phyloP scores from a whole-genome alignment of 2,329 filamentous ascomycete species.

The Aureobasidium sp. region DNA sequence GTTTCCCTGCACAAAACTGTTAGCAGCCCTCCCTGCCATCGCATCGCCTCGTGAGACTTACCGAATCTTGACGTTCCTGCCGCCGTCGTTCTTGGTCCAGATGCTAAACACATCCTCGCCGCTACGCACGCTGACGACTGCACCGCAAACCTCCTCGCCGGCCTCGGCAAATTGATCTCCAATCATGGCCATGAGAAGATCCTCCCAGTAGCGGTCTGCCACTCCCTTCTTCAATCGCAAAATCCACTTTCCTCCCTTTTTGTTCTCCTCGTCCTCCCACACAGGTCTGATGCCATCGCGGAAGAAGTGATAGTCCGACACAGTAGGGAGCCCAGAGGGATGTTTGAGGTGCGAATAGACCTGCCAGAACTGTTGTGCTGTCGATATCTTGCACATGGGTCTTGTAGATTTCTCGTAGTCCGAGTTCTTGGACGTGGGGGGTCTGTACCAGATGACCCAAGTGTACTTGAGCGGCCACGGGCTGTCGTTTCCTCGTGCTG shows the following conservation, averaged over 20 bases:
- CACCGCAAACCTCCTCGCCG: conserved; percentile 88
- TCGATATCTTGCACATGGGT: conserved; percentile 72
- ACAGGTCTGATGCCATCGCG: conserved; percentile 93
- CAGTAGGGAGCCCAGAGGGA: conserved; percentile 78
- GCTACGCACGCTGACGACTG: conserved; percentile 86
- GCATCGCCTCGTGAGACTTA: conserved; percentile 40
- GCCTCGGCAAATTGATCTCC: conserved; percentile 93
- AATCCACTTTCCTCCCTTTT: conserved; percentile 94
- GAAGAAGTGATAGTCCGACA: conserved; percentile 97
- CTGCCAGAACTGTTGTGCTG: conserved; percentile 84
- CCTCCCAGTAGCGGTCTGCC: conserved; percentile 94
- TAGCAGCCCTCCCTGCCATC: conserved; percentile 12
- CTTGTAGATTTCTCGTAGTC: conserved; percentile 97
- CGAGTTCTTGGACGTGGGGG: conserved; percentile 92
- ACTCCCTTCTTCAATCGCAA: conserved; percentile 95
- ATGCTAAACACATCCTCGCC: conserved; percentile 97
- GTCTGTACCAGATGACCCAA: conserved; percentile 97
- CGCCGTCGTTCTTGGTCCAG: conserved; percentile 91
- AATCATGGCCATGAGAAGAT: conserved; percentile 80
- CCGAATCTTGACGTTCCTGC: conserved; percentile 93
- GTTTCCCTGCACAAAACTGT: conserved; percentile 62
- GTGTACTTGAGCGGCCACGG: conserved; percentile 63
- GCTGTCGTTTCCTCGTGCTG: conserved; percentile 31
- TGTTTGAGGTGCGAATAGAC: conserved; percentile 85
- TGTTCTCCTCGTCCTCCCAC: conserved; percentile 98